These are phyloP conservation scores for Thelonectria olida DNA, from an alignment of 2,329 filamentous ascomycete genomes.

Conservation along the genomic window DNA sequence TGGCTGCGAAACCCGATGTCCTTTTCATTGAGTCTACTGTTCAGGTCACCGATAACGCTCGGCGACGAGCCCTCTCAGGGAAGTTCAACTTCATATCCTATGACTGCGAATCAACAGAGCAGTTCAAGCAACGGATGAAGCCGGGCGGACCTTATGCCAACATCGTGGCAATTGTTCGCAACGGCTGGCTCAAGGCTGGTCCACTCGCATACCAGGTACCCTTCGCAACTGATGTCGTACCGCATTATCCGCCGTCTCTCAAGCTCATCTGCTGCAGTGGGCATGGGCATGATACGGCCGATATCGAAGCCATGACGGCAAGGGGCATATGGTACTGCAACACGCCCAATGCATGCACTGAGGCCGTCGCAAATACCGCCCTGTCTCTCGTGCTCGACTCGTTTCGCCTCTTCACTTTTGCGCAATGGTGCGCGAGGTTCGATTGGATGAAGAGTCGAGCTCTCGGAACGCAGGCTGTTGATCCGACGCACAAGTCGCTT, in stretches of 20 bases:
- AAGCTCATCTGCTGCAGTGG: slow-evolving; percentile 29
- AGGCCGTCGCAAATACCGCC: slow-evolving; percentile 17
- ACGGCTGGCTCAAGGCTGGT: slow-evolving; percentile 29
- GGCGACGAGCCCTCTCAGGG: slow-evolving; percentile 14
- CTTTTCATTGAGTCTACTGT: slow-evolving; percentile 25
- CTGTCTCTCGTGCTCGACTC: slow-evolving; percentile 18
- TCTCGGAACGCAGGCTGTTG: slow-evolving; percentile 11
- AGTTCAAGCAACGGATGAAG: slow-evolving; percentile 26
- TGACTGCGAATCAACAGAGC: slow-evolving; percentile 23
- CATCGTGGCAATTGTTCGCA: slow-evolving; percentile 25
- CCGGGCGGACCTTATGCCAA: slow-evolving; percentile 24
- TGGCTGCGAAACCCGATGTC: slow-evolving; percentile 16
- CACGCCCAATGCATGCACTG: slow-evolving; percentile 22
- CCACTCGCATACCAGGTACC: slow-evolving; percentile 22
- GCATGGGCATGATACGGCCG: slow-evolving; percentile 23
- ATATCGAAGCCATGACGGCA: slow-evolving; percentile 17
- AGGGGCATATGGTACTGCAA: slow-evolving; percentile 23
- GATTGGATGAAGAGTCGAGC: slow-evolving; percentile 20
- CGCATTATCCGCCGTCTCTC: slow-evolving; percentile 24
- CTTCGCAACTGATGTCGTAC: slow-evolving; percentile 23
- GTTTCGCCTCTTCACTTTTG: slow-evolving; percentile 15
- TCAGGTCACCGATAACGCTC: slow-evolving; percentile 14
- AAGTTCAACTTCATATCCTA: slow-evolving; percentile 25
- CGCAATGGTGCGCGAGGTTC: slow-evolving; percentile 22
- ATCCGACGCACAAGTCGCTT: slow-evolving; percentile 9